These are phyloP conservation scores for Arabidopsis lyrata DNA, from an alignment of 441 rosid genomes.

Conservation along the genomic window DNA sequence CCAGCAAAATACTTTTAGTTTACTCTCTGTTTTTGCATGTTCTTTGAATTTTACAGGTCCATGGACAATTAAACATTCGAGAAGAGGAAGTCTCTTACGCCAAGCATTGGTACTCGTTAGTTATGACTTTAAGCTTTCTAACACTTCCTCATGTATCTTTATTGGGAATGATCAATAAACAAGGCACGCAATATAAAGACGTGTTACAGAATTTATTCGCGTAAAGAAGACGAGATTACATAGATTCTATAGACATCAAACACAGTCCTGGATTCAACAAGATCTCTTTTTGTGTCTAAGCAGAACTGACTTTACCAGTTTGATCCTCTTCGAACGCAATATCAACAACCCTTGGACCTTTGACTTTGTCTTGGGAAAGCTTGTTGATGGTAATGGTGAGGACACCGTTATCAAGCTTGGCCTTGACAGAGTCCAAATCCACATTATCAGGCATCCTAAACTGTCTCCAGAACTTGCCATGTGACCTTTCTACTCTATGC, in stretches of 20 bases:
- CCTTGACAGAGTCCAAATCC: conserved; percentile 64
- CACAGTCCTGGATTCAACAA: conserved; percentile 9
- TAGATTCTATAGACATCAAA: conserved; percentile 1
- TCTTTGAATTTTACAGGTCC: conserved; percentile 5
- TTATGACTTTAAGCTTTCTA: background rate
- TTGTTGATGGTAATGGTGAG: conserved; percentile 59
- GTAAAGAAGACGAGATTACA: conserved; percentile 21
- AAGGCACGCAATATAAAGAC: background rate
- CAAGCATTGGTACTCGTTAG: background rate
- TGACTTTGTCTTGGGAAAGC: conserved; percentile 63
- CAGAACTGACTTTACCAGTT: conserved; percentile 40
- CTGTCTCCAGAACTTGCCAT: conserved; percentile 84
- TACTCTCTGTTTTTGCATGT: background rate
- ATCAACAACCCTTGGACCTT: conserved; percentile 63
- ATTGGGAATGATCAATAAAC: conserved; percentile 1
- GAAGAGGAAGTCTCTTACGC: background rate
- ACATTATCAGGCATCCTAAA: conserved; percentile 74
- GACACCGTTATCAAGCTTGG: conserved; percentile 77
- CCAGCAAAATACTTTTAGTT: background rate
- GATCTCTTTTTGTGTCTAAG: conserved; percentile 51
- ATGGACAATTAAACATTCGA: conserved; percentile 1
- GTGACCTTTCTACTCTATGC: conserved; percentile 76
- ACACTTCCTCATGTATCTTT: background rate
- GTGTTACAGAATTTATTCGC: conserved; percentile 18
- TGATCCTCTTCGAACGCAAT: conserved; percentile 53